Percentiles rank a stretch among this genome's conserved stretches.
These are phyloP conservation scores for Mariannaea sp. DNA, from an alignment of 2,329 filamentous ascomycete species.

Conservation along the genomic window DNA sequence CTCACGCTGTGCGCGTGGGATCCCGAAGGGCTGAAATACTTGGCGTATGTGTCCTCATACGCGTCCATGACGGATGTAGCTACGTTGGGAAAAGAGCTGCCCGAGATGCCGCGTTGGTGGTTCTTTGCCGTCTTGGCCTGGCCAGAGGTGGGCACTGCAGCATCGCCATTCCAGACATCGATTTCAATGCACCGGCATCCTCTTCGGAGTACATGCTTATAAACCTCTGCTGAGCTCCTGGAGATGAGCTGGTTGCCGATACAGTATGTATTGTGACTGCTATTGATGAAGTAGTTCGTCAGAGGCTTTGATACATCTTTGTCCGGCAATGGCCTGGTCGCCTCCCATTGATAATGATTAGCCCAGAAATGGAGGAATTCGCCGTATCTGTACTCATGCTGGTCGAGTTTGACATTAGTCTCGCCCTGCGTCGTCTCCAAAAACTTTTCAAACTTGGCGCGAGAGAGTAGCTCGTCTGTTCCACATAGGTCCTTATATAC, in stretches of 20 bases:
- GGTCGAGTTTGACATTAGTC: constrained; percentile 39
- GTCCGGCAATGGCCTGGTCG: constrained; percentile 49
- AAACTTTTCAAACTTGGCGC: constrained; percentile 52
- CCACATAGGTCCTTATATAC: constrained; percentile 54
- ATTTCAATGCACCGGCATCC: constrained; percentile 93
- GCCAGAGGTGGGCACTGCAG: constrained; percentile 43
- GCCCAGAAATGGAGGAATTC: constrained; percentile 58
- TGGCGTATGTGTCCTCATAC: constrained; percentile 39
- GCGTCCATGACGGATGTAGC: constrained; percentile 48
- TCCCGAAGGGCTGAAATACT: constrained; percentile 38
- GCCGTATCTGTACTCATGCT: constrained; percentile 51
- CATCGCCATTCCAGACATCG: constrained; percentile 85
- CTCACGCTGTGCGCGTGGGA: constrained; percentile 49
- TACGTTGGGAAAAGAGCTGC: constrained; percentile 51
- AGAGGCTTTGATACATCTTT: constrained; percentile 71
- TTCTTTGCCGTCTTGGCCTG: constrained; percentile 48
- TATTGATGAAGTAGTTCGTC: constrained; percentile 91
- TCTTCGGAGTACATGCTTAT: constrained; percentile 74
- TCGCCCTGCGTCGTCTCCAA: constrained; percentile 57
- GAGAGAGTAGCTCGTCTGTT: constrained; percentile 38
- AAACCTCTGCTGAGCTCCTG: constrained; percentile 75
- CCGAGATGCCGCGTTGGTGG: constrained; percentile 55
- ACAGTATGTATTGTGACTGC: constrained; percentile 93
- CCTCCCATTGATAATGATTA: constrained; percentile 49
- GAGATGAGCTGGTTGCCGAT: constrained; percentile 85